Base-by-base conservation (phyloP, 441 rosid species). In the Erysimum cheiri region DNA sequence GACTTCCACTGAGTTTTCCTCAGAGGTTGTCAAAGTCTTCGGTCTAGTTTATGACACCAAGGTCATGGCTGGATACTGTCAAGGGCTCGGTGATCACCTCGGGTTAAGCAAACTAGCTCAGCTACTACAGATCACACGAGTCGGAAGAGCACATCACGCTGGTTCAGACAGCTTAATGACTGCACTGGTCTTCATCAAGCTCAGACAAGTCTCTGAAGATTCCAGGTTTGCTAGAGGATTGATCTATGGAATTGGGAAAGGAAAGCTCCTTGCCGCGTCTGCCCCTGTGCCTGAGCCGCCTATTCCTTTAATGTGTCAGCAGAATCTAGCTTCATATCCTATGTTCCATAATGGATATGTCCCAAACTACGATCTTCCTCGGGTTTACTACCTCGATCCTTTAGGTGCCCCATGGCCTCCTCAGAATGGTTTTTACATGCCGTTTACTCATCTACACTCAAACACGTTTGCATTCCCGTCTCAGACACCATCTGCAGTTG, bases 131-230 rank as follows among this genome's bases (percentile, higher is more conserved):
- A 65, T 76, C 12, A 26, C 54, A 5, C 76, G 76, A 5, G 52
- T 71, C 0, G 76, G 80, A 60, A 33, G 56, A 46, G 72, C 80
- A 1, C 80, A 76, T 1, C 75, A 76, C 15, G 79, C 79, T 6
- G 76, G 79, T 44, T 76, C 79, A 0, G 79, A 76, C 55, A 76
- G 79, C 8, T 53, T 76, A 14, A 11, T 76, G 53, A 76, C 79
- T 24, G 79, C 79, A 0, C 64, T 40, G 28, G 69, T 76, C 13
- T 76, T 64, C 46, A 65, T 46, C 53, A 76, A 43, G 6, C 71
- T 76, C 8, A 70, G 8, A 5, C 63, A 70, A 19, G 15, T 53
- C 19, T 44, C 44, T 19, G 71, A 64, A 22, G 64, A 65, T 15
- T 65, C 64, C 4, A 71, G 1, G 26, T 35, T 44, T 33, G 76